Conservation (phyloP, 208 protist genomes). For the Leptomonas seymouri region DNA sequence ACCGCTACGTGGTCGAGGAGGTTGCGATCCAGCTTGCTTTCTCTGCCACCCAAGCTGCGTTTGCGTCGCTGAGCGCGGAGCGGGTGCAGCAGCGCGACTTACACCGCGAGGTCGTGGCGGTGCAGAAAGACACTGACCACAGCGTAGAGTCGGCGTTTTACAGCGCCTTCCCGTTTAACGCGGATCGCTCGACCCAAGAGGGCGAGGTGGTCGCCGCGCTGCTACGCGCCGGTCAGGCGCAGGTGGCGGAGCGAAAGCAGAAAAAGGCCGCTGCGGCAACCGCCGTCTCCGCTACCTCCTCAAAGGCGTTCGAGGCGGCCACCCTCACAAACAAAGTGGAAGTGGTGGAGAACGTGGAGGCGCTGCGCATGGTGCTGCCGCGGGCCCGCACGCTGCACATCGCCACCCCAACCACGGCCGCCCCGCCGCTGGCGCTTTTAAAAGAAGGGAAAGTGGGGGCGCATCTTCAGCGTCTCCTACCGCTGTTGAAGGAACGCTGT, state of each 20-base stretch:
- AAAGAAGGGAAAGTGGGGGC: not conserved
- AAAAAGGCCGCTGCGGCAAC: not conserved
- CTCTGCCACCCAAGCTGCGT: conserved; percentile 80
- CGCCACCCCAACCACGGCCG: conserved; percentile 30
- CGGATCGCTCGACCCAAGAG: conserved; percentile 63
- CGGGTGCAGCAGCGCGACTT: conserved; percentile 66
- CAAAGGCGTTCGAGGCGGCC: not conserved
- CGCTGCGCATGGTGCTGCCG: conserved; percentile 50
- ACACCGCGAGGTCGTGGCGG: conserved; percentile 65
- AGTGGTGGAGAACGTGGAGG: conserved; percentile 56
- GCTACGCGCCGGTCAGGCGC: conserved; percentile 27
- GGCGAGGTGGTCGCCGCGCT: conserved; percentile 50
- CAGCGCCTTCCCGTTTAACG: conserved; percentile 63
- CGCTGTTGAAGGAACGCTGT: not conserved
- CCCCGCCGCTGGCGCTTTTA: conserved; percentile 2
- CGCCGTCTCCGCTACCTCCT: not conserved
- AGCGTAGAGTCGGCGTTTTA: conserved; percentile 23
- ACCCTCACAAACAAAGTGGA: conserved; percentile 46
- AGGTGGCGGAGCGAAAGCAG: conserved; percentile 23
- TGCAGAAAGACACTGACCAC: conserved; percentile 51
- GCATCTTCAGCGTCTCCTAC: not conserved
- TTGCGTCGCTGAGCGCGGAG: conserved; percentile 57
- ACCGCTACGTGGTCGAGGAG: conserved; percentile 84
- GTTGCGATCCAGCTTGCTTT: conserved; percentile 83
- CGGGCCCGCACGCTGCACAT: conserved; percentile 45